Percentiles rank a stretch among this genome's conserved stretches.
phyloP scores from a whole-genome alignment of 768 basidiomycete species.

The Pleurotus tuber-regium region DNA sequence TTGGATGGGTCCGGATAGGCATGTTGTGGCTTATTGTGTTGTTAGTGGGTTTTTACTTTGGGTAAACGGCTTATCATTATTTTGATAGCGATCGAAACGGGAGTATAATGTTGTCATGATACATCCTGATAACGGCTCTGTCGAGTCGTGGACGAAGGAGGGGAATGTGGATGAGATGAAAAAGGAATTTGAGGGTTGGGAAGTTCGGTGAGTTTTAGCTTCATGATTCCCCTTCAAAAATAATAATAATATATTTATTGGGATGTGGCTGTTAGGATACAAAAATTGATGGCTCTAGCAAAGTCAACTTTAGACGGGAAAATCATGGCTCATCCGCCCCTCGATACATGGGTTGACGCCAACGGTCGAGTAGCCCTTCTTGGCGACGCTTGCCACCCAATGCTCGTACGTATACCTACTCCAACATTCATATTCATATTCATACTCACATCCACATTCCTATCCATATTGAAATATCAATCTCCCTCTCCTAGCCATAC shows the following conservation, averaged over 20 bases:
- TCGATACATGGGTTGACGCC: slow-evolving; percentile 46
- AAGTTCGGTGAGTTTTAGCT: slow-evolving; percentile 33
- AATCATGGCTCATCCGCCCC: slow-evolving; percentile 45
- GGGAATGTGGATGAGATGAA: slow-evolving; percentile 44
- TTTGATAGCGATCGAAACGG: neutral
- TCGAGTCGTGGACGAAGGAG: slow-evolving; percentile 41
- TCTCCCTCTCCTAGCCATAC: slow-evolving; percentile 36
- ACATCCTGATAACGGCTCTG: slow-evolving; percentile 34
- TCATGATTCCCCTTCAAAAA: too few relatives aligned
- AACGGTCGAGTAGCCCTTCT: slow-evolving; percentile 40
- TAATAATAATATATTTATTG: too few relatives aligned
- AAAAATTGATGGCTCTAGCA: slow-evolving; percentile 41
- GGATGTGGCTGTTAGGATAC: slow-evolving; percentile 34
- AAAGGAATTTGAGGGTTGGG: slow-evolving; percentile 42
- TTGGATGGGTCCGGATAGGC: slow-evolving; percentile 54
- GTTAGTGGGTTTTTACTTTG: slow-evolving; percentile 19
- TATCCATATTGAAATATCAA: neutral
- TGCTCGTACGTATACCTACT: slow-evolving; percentile 38
- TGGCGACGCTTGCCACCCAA: slow-evolving; percentile 56
- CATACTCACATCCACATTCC: neutral
- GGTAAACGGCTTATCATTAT: neutral
- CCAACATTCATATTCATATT: neutral
- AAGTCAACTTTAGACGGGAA: slow-evolving; percentile 42
- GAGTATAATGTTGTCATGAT: slow-evolving; percentile 44
- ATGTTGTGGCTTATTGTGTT: slow-evolving; percentile 33